These are phyloP conservation scores for Chaetomiaceae sp. DNA, from an alignment of 2,329 filamentous ascomycete genomes.

Conservation along the genomic window DNA sequence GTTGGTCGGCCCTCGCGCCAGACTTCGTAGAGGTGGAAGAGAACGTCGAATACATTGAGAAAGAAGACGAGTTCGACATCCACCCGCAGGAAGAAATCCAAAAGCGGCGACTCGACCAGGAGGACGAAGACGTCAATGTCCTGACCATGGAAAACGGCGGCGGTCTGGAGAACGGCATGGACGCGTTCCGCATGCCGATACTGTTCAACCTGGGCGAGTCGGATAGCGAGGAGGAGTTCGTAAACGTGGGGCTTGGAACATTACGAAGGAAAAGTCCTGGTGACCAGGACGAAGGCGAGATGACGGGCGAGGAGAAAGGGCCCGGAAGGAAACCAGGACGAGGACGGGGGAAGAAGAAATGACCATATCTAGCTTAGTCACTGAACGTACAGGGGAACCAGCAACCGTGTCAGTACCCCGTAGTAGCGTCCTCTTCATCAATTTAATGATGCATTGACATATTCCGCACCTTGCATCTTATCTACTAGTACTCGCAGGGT, in stretches of 20 bases:
- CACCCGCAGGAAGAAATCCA: constrained; percentile 92
- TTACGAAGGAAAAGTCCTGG: constrained; percentile 82
- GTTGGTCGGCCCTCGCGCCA: constrained; percentile 93
- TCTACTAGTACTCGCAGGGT: no score
- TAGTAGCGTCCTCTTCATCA: no score
- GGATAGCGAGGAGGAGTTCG: constrained; percentile 87
- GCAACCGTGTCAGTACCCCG: no score
- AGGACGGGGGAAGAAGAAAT: constrained; percentile 39
- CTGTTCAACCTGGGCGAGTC: constrained; percentile 88
- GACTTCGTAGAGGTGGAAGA: constrained; percentile 98
- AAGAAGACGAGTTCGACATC: constrained; percentile 96
- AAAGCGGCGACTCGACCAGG: constrained; percentile 79
- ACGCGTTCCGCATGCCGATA: constrained; percentile 80
- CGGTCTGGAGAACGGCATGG: constrained; percentile 48
- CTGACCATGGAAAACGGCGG: constrained; percentile 64
- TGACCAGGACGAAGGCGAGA: constrained; percentile 59
- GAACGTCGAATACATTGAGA: constrained; percentile 93
- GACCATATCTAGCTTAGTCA: no score
- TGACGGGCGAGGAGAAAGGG: constrained; percentile 38
- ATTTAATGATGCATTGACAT: no score
- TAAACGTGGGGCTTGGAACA: constrained; percentile 65
- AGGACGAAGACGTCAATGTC: constrained; percentile 92
- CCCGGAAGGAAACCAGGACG: constrained; percentile 36
- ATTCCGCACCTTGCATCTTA: no score
- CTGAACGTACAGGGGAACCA: no score